Percentiles rank a stretch among this genome's conserved stretches.
These are phyloP conservation scores for Lizanozyma gosingica DNA, from an alignment of 1,139 yeast species.

Conservation along the genomic window DNA sequence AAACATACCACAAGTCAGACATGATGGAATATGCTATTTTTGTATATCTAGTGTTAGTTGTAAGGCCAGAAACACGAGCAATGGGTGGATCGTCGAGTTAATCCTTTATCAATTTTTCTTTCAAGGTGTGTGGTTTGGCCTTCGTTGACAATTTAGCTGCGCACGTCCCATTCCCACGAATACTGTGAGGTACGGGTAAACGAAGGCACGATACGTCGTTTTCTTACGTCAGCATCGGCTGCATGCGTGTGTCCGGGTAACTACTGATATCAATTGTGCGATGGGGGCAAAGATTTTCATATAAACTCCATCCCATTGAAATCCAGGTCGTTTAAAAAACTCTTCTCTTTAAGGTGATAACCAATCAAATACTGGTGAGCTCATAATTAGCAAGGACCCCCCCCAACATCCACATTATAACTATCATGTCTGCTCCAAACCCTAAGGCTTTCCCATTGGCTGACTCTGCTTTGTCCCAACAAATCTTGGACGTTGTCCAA, in stretches of 20 bases:
- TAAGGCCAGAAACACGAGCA: not conserved
- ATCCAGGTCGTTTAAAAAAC: too few species aligned
- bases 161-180: not conserved
- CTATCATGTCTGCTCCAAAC: constrained; percentile 63
- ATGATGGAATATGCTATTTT: constrained; percentile 13
- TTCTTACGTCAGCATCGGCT: not conserved
- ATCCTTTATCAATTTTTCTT: constrained; percentile 1
- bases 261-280: too few species aligned
- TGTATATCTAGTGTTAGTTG: not conserved
- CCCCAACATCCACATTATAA: constrained; percentile 24
- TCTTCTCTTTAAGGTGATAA: too few species aligned
- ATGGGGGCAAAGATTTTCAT: too few species aligned
- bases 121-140: constrained; percentile 4
- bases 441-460: constrained; percentile 99
- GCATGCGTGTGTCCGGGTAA: too few species aligned
- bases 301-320: too few species aligned
- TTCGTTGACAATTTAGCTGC: constrained; percentile 2
- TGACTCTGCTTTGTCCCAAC: constrained; percentile 90
- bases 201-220: constrained; percentile 1
- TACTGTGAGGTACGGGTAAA: constrained; percentile 1
- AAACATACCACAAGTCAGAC: constrained; percentile 52
- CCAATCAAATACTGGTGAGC: constrained; percentile 47
- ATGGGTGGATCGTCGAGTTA: constrained; percentile 6
- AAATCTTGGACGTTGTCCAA: constrained; percentile 94
- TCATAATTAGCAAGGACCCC: constrained; percentile 59